These are phyloP conservation scores for Diatrype stigma DNA, from an alignment of 2,329 filamentous ascomycete species.

Conservation along the genomic window DNA sequence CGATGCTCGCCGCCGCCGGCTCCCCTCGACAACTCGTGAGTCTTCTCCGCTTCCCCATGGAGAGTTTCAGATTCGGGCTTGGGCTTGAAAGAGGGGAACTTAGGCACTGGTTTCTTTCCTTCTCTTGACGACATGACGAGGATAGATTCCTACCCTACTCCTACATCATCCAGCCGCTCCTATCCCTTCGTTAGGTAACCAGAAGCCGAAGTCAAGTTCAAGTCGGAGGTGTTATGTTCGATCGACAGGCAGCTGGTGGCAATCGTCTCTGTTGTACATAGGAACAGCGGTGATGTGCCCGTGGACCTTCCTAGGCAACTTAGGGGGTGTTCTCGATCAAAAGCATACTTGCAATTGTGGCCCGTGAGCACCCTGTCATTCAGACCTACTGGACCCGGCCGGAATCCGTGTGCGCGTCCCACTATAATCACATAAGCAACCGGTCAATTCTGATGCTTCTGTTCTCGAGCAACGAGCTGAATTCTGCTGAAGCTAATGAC, in stretches of 20 bases:
- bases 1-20: slow-evolving; percentile 1
- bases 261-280: background rate
- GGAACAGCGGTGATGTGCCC: too few relatives aligned
- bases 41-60: slow-evolving; percentile 9
- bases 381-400: too few relatives aligned
- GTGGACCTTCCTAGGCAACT: too few relatives aligned
- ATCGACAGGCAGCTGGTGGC: background rate
- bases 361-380: too few relatives aligned
- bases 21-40: slow-evolving; percentile 7
- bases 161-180: slow-evolving; percentile 1
- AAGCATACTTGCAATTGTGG: too few relatives aligned
- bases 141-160: slow-evolving; percentile 1
- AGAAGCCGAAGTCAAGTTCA: background rate
- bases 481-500: too few relatives aligned
- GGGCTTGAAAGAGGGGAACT: slow-evolving; percentile 71
- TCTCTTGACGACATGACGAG: slow-evolving; percentile 20
- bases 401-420: too few relatives aligned
- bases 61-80: slow-evolving; percentile 26
- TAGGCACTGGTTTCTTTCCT: slow-evolving; percentile 48
- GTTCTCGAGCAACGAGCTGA: too few relatives aligned
- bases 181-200: background rate
- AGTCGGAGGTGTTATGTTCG: background rate
- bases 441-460: too few relatives aligned
- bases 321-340: too few relatives aligned
- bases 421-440: too few relatives aligned